Conservation (phyloP, 805 yeast genomes). For the Wickerhamomyces chaumierensis region DNA sequence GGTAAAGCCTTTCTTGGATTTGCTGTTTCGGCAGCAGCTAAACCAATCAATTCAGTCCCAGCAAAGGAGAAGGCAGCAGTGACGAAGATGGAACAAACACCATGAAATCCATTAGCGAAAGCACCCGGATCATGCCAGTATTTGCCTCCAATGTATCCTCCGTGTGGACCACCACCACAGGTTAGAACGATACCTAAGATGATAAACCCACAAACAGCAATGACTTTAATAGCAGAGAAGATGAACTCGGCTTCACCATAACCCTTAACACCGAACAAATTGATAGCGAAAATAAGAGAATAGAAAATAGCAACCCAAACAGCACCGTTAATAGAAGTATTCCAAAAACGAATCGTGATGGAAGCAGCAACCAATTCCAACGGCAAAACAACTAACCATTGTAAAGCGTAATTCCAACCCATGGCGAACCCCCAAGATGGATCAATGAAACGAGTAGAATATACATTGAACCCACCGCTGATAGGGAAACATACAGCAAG, state of each 20-base stretch:
- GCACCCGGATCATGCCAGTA: conserved; percentile 51
- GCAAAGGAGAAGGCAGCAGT: conserved; percentile 58
- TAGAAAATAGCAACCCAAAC: conserved; percentile 41
- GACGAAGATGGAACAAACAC: conserved; percentile 45
- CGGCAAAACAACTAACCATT: conserved; percentile 39
- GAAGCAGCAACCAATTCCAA: conserved; percentile 43
- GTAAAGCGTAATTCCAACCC: conserved; percentile 46
- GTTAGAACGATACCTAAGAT: conserved; percentile 43
- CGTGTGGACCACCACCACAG: conserved; percentile 47
- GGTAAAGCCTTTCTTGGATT: conserved; percentile 48
- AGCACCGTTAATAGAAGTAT: conserved; percentile 29
- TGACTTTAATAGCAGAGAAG: conserved; percentile 59
- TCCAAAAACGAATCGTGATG: conserved; percentile 41
- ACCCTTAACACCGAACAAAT: conserved; percentile 41
- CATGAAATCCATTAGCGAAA: conserved; percentile 42
- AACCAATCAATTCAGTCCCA: conserved; percentile 51
- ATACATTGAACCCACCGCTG: conserved; percentile 52
- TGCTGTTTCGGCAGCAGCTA: conserved; percentile 42
- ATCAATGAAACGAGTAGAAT: conserved; percentile 44
- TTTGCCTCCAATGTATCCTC: conserved; percentile 32
- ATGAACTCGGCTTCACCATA: conserved; percentile 44
- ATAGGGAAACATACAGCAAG: conserved; percentile 55
- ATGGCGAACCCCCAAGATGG: conserved; percentile 51
- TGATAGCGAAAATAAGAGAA: conserved; percentile 31
- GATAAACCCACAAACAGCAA: conserved; percentile 55